Base-by-base conservation (phyloP, 1,139 yeast genomes). In the Meyerozyma carpophila region DNA sequence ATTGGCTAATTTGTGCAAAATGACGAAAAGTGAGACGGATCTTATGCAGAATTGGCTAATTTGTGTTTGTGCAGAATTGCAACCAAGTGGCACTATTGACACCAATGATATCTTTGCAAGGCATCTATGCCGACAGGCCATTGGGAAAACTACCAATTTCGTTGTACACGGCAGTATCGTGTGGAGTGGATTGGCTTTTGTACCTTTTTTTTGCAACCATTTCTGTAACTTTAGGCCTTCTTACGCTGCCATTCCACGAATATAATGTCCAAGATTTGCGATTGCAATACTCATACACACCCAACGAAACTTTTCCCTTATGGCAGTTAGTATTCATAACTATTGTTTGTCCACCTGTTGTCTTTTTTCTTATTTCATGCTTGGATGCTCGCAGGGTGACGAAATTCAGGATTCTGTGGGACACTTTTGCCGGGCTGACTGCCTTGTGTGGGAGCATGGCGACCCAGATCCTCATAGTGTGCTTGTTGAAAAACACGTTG, bases 401-500 rank as follows among this genome's bases (percentile, higher is more conserved):
- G 0, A 39, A 44, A 8, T 32, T 54, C 3, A 54, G 77, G 44
- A 63, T 62, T 44, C 26, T 62, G 0, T 74, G 79, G 79, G 78
- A 75, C 48, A 55, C 70, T 2, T 68, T 67, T 47, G 55, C 62
- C 39, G 73, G 68, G 0, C 43, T 65, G 4, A 54, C 72, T 38
- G 66, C 70, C 13, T 55, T 74, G 27, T 48, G 67, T 43, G 79
- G 75, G 1, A 63, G 73, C 10, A 61, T 66, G 46, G 58, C 75
- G 0, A 57, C 66, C 13, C 79, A 75, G 47, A 50, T 73, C 26
- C 50, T 66, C 47, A 53, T 71, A 4, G 75, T 75, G 1, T 65
- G 72, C 24, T 55, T 73, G 16, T 54, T 77, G 37, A 76, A 77
- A 49, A 74, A 74, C 45, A 58, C 65, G 3, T 54, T 73, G 41